phyloP scores from a whole-genome alignment of 2,329 filamentous ascomycete genomes.

The Fusarium neocosmosporiellum region DNA sequence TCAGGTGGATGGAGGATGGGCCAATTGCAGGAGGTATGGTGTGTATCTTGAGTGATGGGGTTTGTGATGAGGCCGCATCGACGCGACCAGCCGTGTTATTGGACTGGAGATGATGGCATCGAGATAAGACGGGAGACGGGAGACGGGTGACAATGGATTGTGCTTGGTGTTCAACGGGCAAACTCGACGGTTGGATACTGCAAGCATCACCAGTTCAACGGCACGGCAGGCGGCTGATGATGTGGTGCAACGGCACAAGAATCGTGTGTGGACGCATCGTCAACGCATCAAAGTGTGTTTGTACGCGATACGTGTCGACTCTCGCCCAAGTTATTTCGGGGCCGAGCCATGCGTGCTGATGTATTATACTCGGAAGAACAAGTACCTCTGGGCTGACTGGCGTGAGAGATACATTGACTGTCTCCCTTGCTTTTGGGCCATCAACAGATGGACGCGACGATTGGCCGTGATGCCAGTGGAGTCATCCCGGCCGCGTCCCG shows the following conservation, averaged over 20 bases:
- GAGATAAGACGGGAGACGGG: too few species aligned
- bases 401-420: not conserved
- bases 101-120: not conserved
- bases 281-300: not conserved
- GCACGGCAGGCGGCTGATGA: not conserved
- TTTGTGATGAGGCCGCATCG: conserved; percentile 32
- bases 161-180: not conserved
- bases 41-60: conserved; percentile 18
- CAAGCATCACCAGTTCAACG: conserved; percentile 7
- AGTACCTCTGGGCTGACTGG: not conserved
- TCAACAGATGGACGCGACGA: conserved; percentile 30
- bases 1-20: conserved; percentile 12
- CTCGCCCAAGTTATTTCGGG: not conserved
- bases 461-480: conserved; percentile 32
- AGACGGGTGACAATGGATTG: too few species aligned
- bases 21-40: conserved; percentile 16
- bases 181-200: not conserved
- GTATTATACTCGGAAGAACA: not conserved
- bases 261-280: conserved; percentile 1
- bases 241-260: not conserved
- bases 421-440: conserved; percentile 40
- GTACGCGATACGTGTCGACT: not conserved
- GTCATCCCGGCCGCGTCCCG: conserved; percentile 28
- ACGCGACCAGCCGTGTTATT: conserved; percentile 22
- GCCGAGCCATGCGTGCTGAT: not conserved